Evolutionary conservation across 306 rosid species (phyloP).

Genomic region (Malus sieversii): DNA sequence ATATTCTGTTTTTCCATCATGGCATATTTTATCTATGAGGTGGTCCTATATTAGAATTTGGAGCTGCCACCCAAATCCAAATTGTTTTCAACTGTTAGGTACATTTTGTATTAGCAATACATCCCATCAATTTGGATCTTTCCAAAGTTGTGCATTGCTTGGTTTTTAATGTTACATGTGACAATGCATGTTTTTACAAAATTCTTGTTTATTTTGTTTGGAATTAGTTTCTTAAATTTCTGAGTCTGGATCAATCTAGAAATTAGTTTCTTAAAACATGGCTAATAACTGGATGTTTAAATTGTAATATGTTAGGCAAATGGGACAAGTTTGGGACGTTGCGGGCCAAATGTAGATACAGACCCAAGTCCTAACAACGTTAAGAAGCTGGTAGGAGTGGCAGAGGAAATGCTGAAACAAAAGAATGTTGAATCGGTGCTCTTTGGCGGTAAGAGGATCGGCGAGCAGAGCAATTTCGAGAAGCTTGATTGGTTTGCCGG

Average conservation of each 20-base stretch:
- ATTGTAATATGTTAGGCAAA: constrained; percentile 54
- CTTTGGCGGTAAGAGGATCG: constrained; percentile 82
- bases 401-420: constrained; percentile 90
- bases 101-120: neutral
- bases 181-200: neutral
- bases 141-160: neutral
- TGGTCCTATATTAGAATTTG: neutral
- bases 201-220: neutral
- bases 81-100: neutral
- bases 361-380: constrained; percentile 72
- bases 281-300: neutral
- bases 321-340: constrained; percentile 77
- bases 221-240: neutral
- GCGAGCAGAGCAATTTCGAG: constrained; percentile 75
- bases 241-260: neutral
- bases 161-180: neutral
- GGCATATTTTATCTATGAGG: neutral
- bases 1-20: constrained; percentile 3
- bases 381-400: constrained; percentile 61
- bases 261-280: neutral
- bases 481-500: constrained; percentile 98
- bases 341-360: constrained; percentile 69
- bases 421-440: constrained; percentile 91
- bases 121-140: neutral
- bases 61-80: constrained; percentile 2